Evolutionary conservation across 2,329 filamentous ascomycete genomes (phyloP).

Genomic region (Chaetomiaceae sp.): DNA sequence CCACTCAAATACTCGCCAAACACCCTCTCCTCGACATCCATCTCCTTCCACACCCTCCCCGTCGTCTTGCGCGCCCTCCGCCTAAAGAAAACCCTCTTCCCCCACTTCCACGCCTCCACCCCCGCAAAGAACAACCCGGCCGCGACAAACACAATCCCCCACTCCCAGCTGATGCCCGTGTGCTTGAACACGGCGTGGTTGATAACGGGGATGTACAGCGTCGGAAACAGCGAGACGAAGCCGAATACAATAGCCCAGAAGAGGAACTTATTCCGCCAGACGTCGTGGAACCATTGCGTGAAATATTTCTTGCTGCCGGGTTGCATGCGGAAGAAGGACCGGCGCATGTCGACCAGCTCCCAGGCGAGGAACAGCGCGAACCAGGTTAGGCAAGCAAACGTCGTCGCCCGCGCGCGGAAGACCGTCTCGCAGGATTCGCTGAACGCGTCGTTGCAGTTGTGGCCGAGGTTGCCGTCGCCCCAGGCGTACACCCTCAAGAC

Average conservation of each 20-base stretch:
- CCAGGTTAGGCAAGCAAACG: constrained; percentile 66
- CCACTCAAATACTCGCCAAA: constrained; percentile 25
- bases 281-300: constrained; percentile 51
- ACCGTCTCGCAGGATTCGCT: constrained; percentile 49
- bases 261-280: constrained; percentile 65
- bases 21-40: constrained; percentile 26
- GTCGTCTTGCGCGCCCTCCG: constrained; percentile 11
- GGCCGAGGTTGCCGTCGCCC: constrained; percentile 46
- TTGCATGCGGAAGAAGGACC: constrained; percentile 65
- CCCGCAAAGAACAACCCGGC: constrained; percentile 52
- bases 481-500: constrained; percentile 53
- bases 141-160: constrained; percentile 63
- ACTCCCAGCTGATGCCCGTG: constrained; percentile 64
- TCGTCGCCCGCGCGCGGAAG: constrained; percentile 65
- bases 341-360: constrained; percentile 68
- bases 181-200: constrained; percentile 68
- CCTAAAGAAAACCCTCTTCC: constrained; percentile 42
- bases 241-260: constrained; percentile 60
- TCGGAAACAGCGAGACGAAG: constrained; percentile 56
- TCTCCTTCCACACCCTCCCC: constrained; percentile 23
- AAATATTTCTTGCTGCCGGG: constrained; percentile 45
- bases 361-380: constrained; percentile 64
- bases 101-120: constrained; percentile 66
- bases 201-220: constrained; percentile 64
- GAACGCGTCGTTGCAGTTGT: constrained; percentile 54